Conservation (phyloP, 345 rosid species). For the Brassica napus region DNA sequence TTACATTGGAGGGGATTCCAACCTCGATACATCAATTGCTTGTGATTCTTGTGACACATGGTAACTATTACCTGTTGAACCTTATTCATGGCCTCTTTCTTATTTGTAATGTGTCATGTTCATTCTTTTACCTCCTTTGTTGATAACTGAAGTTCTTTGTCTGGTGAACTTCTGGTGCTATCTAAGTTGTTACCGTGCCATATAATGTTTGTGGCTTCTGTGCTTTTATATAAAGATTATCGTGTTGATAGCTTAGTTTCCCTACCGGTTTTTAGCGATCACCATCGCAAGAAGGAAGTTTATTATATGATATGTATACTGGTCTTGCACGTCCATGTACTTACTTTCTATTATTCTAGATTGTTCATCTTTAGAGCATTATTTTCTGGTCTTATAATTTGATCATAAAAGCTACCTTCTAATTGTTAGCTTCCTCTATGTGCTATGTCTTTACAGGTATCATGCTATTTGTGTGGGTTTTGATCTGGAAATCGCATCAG, state of each 20-base stretch:
- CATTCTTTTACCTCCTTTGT: neutral
- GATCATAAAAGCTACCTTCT: slow-evolving; percentile 12
- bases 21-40: slow-evolving; percentile 94
- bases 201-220: neutral
- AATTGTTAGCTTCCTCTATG: slow-evolving; percentile 28
- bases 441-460: slow-evolving; percentile 61
- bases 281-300: neutral
- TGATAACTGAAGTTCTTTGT: slow-evolving; percentile 5
- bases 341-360: slow-evolving; percentile 11
- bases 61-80: slow-evolving; percentile 48
- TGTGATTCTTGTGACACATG: slow-evolving; percentile 97
- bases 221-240: neutral
- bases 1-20: slow-evolving; percentile 56
- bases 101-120: neutral
- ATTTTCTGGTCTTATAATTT: neutral
- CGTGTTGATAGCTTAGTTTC: neutral
- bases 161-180: slow-evolving; percentile 16
- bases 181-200: slow-evolving; percentile 16
- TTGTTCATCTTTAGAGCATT: slow-evolving; percentile 20
- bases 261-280: neutral
- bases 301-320: neutral
- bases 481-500: slow-evolving; percentile 78
- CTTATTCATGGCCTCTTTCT: neutral
- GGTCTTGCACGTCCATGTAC: neutral
- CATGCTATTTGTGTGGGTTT: slow-evolving; percentile 98